Base-by-base conservation (phyloP, 805 yeast species). In the Metschnikowia lachancei region DNA sequence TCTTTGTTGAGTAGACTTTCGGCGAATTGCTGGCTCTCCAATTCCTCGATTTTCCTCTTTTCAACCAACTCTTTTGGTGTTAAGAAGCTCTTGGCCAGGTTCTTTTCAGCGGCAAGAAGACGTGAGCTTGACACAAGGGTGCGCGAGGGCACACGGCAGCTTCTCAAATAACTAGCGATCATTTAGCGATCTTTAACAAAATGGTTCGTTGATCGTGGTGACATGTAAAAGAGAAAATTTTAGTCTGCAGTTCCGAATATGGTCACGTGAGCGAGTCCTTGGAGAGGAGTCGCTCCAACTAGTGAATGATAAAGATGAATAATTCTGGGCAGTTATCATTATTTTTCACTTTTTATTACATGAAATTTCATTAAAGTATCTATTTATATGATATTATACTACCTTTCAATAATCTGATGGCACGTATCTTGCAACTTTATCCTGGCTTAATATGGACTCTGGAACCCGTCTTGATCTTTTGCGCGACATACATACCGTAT, bases 1-100 rank as follows among this genome's bases (percentile, higher is more conserved):
- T 60, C 58, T 32, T 61, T 62, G 36, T 52, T 40, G 42, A 67
- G 58, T 40, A 72, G 58, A 18, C 59, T 54, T 32, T 58, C 54
- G 45, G 56, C 51, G 52, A 66, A 69, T 41, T 52, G 52, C 37
- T 58, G 50, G 33, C 64, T 61, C 44, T 66, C 67, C 5, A 52
- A 39, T 24, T 57, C 52, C 43, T 65, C 58, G 17, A 45, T 49
- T 39, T 62, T 51, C 22, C 56, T 58, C 55, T 67, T 57, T 26
- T 60, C 53, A n/a, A 66, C 50, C 46, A 56, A 63, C 49, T 71
- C 69, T 6, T 60, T 43, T 24, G 77, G 77, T 16, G 65, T 45
- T 33, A 52, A 49, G 39, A 59, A 63, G 32, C 54, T 53, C 39
- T 54, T 46, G 17, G 37, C 19, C 16, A 34, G 14, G 22, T 28